Base-by-base conservation (phyloP, 345 rosid genomes). In the Crucihimalaya himalaica region DNA sequence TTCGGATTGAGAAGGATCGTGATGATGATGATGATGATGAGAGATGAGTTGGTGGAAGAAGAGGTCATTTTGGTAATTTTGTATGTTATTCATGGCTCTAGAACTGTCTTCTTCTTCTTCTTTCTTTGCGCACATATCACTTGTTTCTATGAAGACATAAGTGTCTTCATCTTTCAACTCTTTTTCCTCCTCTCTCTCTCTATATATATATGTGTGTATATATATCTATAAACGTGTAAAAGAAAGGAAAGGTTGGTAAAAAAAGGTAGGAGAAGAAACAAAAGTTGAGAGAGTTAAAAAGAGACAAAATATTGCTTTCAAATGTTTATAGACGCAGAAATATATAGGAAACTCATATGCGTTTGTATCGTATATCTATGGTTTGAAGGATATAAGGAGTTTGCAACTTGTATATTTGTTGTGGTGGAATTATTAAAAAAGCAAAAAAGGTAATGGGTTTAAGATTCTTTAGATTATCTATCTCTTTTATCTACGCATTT, bases 41-140 rank as follows among this genome's bases (percentile, higher is more conserved):
- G 84, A 84, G 63, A 88, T 78, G 58, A 85, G 81, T 67, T 88
- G 93, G 56, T 83, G 88, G 47, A 88, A 79, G 74, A 86, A 63
- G 18, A 88, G 83, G 69, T 86, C 86, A 35, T 88, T 90, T 81
- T 82, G 97, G 79, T 82, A 87, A 35, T 78, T 76, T 81, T 89
- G 94, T 21, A 82, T 76, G 84, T 81, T 83, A 66, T 80, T 86
- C 78, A 86, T 71, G 37, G 87, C 80, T 66, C 79, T 85, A 10
- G 90, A 84, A 80, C 85, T 86, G 61, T 88, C 86, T 43, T 82
- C 76, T 77, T 71, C 81, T 65, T 76, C 98, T 79, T 90, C 93
- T 81, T 88, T 86, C 79, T 86, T 73, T 56, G 84, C 87, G 48
- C 91, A 82, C 89, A 86, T 64, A 47, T 82, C 73, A 48, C 81